Evolutionary conservation across 805 yeast genomes (phyloP).

Genomic region (Brettanomyces naardenensis): DNA sequence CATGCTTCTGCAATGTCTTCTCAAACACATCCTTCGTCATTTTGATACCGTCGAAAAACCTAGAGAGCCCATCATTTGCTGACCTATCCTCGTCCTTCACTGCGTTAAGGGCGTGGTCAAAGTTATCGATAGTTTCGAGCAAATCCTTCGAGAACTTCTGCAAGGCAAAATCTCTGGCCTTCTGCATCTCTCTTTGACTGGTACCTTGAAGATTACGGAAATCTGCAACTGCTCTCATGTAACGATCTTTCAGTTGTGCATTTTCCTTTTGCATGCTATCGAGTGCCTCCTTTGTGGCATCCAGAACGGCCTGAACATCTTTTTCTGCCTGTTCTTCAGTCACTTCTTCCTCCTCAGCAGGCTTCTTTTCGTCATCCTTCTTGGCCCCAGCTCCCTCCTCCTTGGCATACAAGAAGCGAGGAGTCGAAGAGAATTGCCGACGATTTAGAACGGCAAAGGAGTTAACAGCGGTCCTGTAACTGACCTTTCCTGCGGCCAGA

Average conservation of each 20-base stretch:
- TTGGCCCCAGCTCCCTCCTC: neutral
- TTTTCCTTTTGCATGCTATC: conserved; percentile 60
- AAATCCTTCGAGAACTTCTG: conserved; percentile 89
- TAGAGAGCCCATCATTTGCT: conserved; percentile 56
- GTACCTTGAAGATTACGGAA: conserved; percentile 89
- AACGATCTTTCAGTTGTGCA: conserved; percentile 76
- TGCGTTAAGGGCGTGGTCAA: conserved; percentile 74
- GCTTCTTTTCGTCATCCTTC: conserved; percentile 1
- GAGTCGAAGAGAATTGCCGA: neutral
- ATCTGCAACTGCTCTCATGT: conserved; percentile 80
- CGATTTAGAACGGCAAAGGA: neutral
- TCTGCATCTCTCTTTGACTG: conserved; percentile 78
- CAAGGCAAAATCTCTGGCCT: conserved; percentile 83
- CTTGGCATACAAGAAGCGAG: neutral
- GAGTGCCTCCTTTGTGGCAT: conserved; percentile 43
- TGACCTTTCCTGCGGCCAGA: too few species aligned
- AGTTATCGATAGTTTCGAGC: conserved; percentile 84
- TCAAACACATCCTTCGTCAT: conserved; percentile 86
- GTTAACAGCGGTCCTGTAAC: neutral
- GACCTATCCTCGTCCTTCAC: conserved; percentile 57
- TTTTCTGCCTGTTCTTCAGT: neutral
- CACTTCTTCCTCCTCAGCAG: neutral
- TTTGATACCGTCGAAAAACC: conserved; percentile 78
- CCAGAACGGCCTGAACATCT: conserved; percentile 22
- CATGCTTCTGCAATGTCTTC: conserved; percentile 74